phyloP scores from a whole-genome alignment of 108 stramenopile species.

The Nannochloropsis salina region DNA sequence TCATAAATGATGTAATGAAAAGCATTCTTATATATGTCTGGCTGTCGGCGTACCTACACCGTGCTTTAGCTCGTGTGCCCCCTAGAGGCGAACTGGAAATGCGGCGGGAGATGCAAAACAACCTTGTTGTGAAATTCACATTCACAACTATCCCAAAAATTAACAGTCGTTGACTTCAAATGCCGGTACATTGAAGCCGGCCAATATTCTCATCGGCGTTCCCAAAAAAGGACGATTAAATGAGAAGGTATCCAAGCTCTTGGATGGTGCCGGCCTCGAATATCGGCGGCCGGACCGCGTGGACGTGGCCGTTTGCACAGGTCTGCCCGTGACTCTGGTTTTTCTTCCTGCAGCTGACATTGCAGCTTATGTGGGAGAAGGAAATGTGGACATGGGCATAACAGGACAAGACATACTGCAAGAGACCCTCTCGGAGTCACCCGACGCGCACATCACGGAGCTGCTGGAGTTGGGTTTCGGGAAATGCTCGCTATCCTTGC shows the following conservation, averaged over 20 bases:
- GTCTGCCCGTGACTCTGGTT: conserved; percentile 79
- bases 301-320: conserved; percentile 59
- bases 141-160: no score
- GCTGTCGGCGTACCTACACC: no score
- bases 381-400: conserved; percentile 89
- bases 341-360: conserved; percentile 93
- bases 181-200: background rate
- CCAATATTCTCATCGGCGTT: conserved; percentile 64
- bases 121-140: no score
- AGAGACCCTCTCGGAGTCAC: conserved; percentile 73
- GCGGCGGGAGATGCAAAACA: no score
- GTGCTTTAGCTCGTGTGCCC: no score
- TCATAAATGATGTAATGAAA: no score
- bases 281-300: conserved; percentile 62
- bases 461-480: conserved; percentile 88
- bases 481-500: conserved; percentile 84
- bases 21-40: no score
- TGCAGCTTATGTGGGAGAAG: conserved; percentile 88
- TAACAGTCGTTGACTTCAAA: background rate
- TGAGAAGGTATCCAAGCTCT: conserved; percentile 76
- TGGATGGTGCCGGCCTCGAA: conserved; percentile 85
- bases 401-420: conserved; percentile 64
- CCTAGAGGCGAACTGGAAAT: no score
- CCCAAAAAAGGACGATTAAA: conserved; percentile 93
- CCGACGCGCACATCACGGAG: conserved; percentile 64